Evolutionary conservation across 176 grass and related monocot species (phyloP), one percentile per base, ranked within the genome.

Genomic region (Rhynchospora pubera): DNA sequence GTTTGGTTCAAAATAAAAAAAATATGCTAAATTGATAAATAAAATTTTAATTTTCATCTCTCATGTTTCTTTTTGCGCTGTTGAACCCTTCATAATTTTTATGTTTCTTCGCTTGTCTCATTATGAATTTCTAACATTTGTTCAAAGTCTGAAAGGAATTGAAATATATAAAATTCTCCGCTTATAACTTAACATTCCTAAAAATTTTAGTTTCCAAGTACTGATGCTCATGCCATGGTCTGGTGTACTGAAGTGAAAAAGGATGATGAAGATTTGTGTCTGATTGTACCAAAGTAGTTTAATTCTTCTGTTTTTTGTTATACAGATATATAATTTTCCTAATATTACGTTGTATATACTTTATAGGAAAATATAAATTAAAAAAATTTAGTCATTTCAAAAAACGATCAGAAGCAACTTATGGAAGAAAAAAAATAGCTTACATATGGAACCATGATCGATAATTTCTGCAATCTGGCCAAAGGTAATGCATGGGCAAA

Each of bases 401-500:
- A 24, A 63, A 45, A 69, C n/a, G 15, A 23, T 50, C 14, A n/a
- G 7, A 45, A 44, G 32, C 32, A 69, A 73, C n/a, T 48, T 73
- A 57, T 19, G 22, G 5, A 22, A n/a, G n/a, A n/a, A 48, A 28
- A 7, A 69, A 58, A 4, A 30, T 24, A 15, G 11, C 66, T 84
- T 72, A 84, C 82, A 94, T 48, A 86, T 83, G 0, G 87, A 91
- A 0, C 92, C 89, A 5, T 85, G 71, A 87, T 94, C 89, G 30
- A 94, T 53, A 57, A 94, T 94, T 89, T 94, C 91, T 30, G 91
- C 91, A 60, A 91, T 63, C 84, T 87, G 89, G 45, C 91, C 91
- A 85, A 93, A 93, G 16, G 91, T 93, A 63, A 93, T 85, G 78
- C 91, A 93, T 10, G 89, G 91, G 82, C 89, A 93, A 28, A 88